These are phyloP conservation scores for Talaromyces verruculosus DNA, from an alignment of 2,329 filamentous ascomycete genomes.

Conservation along the genomic window DNA sequence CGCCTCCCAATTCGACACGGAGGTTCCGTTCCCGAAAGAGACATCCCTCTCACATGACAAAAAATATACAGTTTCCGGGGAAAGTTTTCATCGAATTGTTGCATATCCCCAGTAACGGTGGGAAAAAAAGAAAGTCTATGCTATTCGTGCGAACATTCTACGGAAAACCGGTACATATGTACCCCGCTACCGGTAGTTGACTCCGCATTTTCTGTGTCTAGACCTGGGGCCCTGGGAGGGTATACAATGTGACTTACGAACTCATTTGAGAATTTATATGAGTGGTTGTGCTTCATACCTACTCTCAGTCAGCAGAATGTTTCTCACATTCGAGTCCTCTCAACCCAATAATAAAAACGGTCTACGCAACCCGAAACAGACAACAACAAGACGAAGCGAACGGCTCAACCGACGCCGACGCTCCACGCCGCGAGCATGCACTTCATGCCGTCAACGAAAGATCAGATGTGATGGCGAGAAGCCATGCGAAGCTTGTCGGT, in stretches of 20 bases:
- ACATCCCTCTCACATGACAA: not conserved
- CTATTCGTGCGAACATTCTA: not conserved
- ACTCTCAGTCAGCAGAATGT: constrained; percentile 3
- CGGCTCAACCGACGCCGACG: not conserved
- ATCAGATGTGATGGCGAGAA: constrained; percentile 81
- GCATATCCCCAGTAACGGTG: not conserved
- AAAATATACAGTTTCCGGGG: not conserved
- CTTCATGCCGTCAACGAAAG: constrained; percentile 69
- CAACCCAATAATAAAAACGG: not conserved
- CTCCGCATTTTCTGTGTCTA: not conserved
- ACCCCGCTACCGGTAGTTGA: not conserved
- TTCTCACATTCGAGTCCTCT: constrained; percentile 15
- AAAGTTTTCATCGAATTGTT: not conserved
- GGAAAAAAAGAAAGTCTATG: not conserved
- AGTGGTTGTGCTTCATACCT: not conserved
- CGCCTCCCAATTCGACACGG: not conserved
- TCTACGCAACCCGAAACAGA: not conserved
- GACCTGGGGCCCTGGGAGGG: not conserved
- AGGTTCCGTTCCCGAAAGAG: not conserved
- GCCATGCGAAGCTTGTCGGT: constrained; percentile 79
- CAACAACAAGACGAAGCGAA: not conserved
- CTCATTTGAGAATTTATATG: not conserved
- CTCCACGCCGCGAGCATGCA: constrained; percentile 17
- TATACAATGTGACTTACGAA: not conserved
- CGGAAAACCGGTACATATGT: not conserved